phyloP scores from a whole-genome alignment of 352 stramenopile species.

The Phytopythium montanum region DNA sequence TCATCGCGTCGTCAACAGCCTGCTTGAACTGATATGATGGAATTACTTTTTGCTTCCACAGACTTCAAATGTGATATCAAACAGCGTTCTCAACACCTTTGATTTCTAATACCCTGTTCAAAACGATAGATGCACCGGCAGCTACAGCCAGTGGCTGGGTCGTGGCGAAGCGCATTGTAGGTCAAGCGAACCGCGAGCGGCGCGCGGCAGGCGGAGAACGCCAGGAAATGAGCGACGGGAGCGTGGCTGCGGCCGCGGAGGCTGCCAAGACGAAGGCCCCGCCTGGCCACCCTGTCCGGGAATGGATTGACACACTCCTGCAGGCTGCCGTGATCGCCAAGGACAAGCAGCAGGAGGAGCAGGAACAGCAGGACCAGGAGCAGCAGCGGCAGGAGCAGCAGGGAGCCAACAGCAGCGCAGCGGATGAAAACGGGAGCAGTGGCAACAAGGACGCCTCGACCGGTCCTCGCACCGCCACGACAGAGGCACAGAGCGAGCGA shows the following conservation, averaged over 20 bases:
- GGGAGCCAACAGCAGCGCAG: background rate
- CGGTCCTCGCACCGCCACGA: background rate
- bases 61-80: background rate
- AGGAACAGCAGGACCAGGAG: conserved; percentile 1
- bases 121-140: background rate
- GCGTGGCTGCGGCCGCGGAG: conserved; percentile 1
- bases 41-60: background rate
- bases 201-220: background rate
- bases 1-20: conserved; percentile 1
- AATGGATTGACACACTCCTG: conserved; percentile 81
- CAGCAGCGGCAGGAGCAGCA: conserved; percentile 1
- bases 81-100: background rate
- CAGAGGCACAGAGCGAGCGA: background rate
- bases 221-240: conserved; percentile 21
- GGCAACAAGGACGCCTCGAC: background rate
- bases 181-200: background rate
- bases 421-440: background rate
- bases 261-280: conserved; percentile 9
- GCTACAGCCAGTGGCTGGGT: background rate
- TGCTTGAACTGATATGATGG: background rate
- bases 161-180: background rate
- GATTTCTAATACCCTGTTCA: too few species aligned
- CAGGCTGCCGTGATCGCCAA: conserved; percentile 74
- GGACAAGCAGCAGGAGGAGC: conserved; percentile 43
- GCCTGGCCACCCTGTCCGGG: conserved; percentile 38